Base-by-base conservation (phyloP, 805 yeast genomes). In the Diddensiella santjacobensis region DNA sequence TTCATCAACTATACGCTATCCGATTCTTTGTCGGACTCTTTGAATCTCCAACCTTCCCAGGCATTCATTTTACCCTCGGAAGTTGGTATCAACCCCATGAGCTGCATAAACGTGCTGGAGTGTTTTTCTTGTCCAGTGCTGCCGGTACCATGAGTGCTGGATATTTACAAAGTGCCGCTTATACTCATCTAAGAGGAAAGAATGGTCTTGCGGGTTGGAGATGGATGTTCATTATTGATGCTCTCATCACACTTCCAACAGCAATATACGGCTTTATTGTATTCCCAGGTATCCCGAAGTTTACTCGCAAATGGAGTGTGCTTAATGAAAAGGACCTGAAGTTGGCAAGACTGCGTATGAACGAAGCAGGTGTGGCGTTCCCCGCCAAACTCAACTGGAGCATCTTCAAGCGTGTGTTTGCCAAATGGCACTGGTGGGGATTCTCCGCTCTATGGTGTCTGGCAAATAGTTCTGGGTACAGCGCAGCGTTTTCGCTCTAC, bases 131-230 rank as follows among this genome's bases (percentile, higher is more conserved):
- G 18, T 63, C 66, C 5, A 64, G 64, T 4, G 55, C 52, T 2
- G 63, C 65, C 1, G 71, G 68, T 1, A 38, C 54, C 36, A 71
- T 81, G 54, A 75, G 83, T n/a, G 71, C 84, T 0, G 83, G 85
- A 42, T 77, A 78, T 50, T 66, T 82, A 24, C 82, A 81, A 54
- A 78, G 82, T 13, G 78, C 79, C 11, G 71, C 81, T 36, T 71
- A 68, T 49, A 60, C 70, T 20, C 58, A 65, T 22, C 60, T 81
- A 13, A 30, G 47, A 6, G 49, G 51, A 35, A 55, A 49, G 3
- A 45, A 41, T 3, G 43, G 44, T 4, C 50, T 67, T n/a, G 57
- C 65, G 3, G 71, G 73, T 1, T 75, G 70, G 63, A 70, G 71
- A 51, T 72, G 74, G 73, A 62, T 75, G 66, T 75, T 75, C 56